These are phyloP conservation scores for Colletotrichum tropicale DNA, from an alignment of 2,329 filamentous ascomycete genomes.

Conservation along the genomic window DNA sequence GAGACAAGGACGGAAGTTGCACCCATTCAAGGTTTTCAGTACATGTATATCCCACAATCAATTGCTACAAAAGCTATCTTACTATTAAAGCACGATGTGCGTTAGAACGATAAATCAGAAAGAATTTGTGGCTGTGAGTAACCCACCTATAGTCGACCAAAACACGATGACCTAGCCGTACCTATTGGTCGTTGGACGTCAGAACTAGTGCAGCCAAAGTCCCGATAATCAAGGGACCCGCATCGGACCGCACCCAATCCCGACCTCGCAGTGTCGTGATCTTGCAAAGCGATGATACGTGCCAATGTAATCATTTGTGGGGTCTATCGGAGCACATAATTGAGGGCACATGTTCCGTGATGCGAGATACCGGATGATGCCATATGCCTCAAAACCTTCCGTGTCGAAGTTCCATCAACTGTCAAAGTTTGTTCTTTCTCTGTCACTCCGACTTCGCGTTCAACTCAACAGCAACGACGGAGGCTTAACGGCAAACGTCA, in stretches of 20 bases:
- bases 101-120: background rate
- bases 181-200: rapidly evolving
- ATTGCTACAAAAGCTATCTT: no score
- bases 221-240: background rate
- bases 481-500: background rate
- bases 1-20: rapidly evolving
- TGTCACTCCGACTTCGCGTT: rapidly evolving
- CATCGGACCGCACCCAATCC: background rate
- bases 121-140: rapidly evolving
- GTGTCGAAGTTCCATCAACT: rapidly evolving
- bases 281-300: background rate
- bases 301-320: background rate
- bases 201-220: background rate
- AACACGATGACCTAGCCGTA: background rate
- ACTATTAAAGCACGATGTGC: background rate
- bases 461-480: background rate
- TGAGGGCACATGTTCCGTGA: background rate
- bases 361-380: background rate
- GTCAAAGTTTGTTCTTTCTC: rapidly evolving
- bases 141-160: background rate
- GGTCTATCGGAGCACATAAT: background rate
- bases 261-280: background rate
- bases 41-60: no score
- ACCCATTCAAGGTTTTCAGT: background rate
- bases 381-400: background rate